A percentile compares a stretch with the other conserved stretches of the same genome.
Evolutionary conservation across 768 basidiomycete species (phyloP).

Genomic region (Gelatoporia subvermispora): DNA sequence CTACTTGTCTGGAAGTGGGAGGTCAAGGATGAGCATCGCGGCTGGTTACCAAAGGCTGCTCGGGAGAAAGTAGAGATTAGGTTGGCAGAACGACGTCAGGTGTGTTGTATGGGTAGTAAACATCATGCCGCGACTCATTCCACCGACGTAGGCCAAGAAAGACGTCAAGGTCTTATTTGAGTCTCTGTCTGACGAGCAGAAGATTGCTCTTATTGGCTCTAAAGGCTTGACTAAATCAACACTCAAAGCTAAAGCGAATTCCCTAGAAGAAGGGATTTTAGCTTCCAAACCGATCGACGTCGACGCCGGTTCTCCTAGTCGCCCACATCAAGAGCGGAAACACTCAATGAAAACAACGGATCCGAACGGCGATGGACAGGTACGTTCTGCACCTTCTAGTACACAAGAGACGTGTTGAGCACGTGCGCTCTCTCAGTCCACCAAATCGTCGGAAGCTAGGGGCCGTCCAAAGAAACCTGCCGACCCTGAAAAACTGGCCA

Average conservation of each 20-base stretch:
- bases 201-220: conserved; percentile 45
- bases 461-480: conserved; percentile 44
- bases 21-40: conserved; percentile 50
- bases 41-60: conserved; percentile 65
- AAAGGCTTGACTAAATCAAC: conserved; percentile 9
- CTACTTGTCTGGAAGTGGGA: conserved; percentile 87
- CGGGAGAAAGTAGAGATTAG: conserved; percentile 59
- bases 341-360: neutral
- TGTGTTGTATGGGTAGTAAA: conserved; percentile 23
- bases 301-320: no score
- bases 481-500: conserved; percentile 56
- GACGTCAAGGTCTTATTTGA: conserved; percentile 52
- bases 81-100: conserved; percentile 61
- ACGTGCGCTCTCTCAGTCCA: no score
- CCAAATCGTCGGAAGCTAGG: conserved; percentile 9
- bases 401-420: no score
- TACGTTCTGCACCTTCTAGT: neutral
- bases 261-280: neutral
- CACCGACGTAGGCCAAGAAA: conserved; percentile 45
- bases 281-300: neutral
- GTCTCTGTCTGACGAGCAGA: conserved; percentile 52
- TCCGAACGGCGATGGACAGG: neutral
- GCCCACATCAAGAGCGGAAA: neutral
- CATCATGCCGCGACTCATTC: neutral
- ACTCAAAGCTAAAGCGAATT: conserved; percentile 4